Conservation (phyloP, 148 eudicot genomes). For the Polygonum maritimum region DNA sequence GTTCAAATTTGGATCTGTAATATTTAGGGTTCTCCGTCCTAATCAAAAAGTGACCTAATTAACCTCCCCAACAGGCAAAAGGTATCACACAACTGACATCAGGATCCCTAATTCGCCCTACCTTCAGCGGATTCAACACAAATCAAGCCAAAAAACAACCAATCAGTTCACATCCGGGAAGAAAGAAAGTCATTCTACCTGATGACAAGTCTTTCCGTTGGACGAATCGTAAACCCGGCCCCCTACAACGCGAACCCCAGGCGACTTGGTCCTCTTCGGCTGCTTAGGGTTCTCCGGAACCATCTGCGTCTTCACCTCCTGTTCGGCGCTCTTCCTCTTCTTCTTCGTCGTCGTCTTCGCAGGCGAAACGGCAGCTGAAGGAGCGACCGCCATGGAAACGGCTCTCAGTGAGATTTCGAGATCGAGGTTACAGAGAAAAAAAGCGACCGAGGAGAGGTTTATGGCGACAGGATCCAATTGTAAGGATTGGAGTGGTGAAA, state of each 20-base stretch:
- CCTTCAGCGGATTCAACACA: not conserved
- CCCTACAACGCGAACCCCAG: slow-evolving; percentile 37
- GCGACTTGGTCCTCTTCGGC: slow-evolving; percentile 27
- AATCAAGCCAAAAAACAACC: not conserved
- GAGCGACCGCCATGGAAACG: slow-evolving; percentile 2
- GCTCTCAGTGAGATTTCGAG: not conserved
- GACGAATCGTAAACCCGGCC: slow-evolving; percentile 44
- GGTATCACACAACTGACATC: not conserved
- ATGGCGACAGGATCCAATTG: not conserved
- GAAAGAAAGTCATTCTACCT: slow-evolving; percentile 28
- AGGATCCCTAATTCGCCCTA: not conserved
- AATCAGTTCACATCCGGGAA: not conserved
- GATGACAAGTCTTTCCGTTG: slow-evolving; percentile 74
- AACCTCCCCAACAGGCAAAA: not conserved
- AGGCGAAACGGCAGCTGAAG: slow-evolving; percentile 4
- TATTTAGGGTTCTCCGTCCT: not conserved
- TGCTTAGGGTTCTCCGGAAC: slow-evolving; percentile 12
- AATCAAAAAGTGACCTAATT: not conserved
- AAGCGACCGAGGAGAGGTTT: not conserved
- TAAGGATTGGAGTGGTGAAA: not conserved
- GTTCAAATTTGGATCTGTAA: not conserved
- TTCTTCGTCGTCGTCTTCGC: slow-evolving; percentile 3
- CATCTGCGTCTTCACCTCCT: not conserved
- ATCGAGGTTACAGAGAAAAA: not conserved
- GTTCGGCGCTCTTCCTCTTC: slow-evolving; percentile 3